Base-by-base conservation (phyloP, 2,329 filamentous ascomycete genomes). In the Sporothrix schenckii region DNA sequence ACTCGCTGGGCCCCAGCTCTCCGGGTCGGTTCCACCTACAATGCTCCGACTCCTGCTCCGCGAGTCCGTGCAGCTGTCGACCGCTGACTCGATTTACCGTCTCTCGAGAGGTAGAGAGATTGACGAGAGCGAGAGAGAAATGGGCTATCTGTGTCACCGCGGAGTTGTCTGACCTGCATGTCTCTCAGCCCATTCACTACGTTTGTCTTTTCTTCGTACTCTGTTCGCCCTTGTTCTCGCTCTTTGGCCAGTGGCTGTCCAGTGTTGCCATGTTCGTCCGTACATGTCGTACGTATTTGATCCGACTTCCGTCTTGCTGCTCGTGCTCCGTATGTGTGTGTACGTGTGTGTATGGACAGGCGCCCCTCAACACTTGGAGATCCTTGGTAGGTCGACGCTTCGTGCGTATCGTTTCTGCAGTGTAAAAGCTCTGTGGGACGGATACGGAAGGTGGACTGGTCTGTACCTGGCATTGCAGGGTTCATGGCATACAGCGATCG, bases 241-340 rank as follows among this genome's bases (percentile, higher is more conserved):
- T 67, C 44, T 39, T 52, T 14, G 60, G 39, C 61, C 60, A 66
- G 58, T 70, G 41, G 39, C 19, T 58, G 19, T 41, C 19, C 50
- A 66, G 60, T 10, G 21, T 34, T 49, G 39, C 50, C 47, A 13
- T 70, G 34, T 34, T 66, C 53, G 52, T 54, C 53, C 50, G 60
- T 66, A 66, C 58, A 63, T 21, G 58, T 47, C 58, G 58, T 63
- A 63, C 58, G 58, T 47, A 63, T 63, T 63, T 63, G 39, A 27
- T 47, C 58, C 27, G 16, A 63, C 58, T 24, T 44, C 47, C 9
- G 63, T 34, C 47, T 19, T 16, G 30, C 27, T 52, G 19, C 47
- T 66, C 19, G 47, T 34, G 52, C 41, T 44, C 41, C 63, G 47
- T 65, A 47, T 16, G 63, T 39, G 63, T 39, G 47, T 34, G 47